Conservation (phyloP, 1,284 basidiomycete genomes). For the Schizopora paradoxa region DNA sequence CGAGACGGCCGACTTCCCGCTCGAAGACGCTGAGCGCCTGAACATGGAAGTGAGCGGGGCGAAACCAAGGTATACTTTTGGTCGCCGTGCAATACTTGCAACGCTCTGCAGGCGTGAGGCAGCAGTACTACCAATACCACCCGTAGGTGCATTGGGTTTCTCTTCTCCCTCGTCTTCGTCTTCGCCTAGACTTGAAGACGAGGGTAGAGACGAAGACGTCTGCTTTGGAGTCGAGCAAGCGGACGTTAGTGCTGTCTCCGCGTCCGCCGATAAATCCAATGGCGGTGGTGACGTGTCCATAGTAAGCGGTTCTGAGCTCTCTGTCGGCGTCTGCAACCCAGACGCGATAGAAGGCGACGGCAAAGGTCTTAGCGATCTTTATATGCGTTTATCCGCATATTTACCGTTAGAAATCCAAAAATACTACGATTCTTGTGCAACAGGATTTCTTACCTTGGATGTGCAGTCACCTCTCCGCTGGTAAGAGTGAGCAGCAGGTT, state of each 20-base stretch:
- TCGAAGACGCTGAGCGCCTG: constrained; percentile 16
- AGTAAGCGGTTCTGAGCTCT: neutral
- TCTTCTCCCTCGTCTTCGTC: constrained; percentile 1
- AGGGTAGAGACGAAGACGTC: constrained; percentile 1
- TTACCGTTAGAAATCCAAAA: constrained; percentile 1
- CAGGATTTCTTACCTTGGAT: constrained; percentile 38
- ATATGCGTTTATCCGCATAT: neutral
- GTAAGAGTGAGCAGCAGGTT: constrained; percentile 86
- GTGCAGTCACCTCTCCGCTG: constrained; percentile 52
- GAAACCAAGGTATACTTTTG: constrained; percentile 12
- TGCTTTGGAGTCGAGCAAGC: constrained; percentile 15
- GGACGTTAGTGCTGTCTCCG: too few species aligned
- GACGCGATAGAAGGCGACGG: constrained; percentile 11
- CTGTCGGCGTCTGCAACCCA: constrained; percentile 9
- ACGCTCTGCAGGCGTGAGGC: neutral
- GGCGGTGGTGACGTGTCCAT: constrained; percentile 2
- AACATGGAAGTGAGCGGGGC: constrained; percentile 17
- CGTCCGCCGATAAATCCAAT: constrained; percentile 1
- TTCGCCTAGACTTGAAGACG: too few species aligned
- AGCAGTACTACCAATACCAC: neutral
- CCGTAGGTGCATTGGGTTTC: neutral
- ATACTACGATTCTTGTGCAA: neutral
- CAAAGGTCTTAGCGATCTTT: constrained; percentile 8
- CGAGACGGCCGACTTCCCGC: constrained; percentile 18
- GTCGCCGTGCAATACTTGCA: neutral